Percentiles rank a stretch among this genome's conserved stretches.
Conservation (phyloP, 2,329 filamentous ascomycete species). For the Trichoderma sp. region DNA sequence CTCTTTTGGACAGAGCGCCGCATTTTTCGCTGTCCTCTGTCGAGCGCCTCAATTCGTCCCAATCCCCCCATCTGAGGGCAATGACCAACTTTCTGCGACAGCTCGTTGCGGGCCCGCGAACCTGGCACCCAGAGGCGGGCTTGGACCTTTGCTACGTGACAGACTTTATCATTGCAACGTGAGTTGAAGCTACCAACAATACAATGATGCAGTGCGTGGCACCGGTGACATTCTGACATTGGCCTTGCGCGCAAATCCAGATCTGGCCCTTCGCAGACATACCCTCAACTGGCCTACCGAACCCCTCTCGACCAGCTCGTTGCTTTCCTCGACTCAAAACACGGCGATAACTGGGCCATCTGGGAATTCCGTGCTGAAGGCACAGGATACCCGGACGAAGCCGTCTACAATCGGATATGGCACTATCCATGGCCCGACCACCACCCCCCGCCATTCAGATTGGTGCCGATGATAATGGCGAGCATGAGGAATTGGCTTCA, state of each 20-base stretch:
- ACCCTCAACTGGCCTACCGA: conserved; percentile 88
- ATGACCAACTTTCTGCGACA: conserved; percentile 79
- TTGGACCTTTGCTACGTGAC: conserved; percentile 97
- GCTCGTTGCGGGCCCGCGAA: conserved; percentile 84
- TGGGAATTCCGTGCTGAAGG: conserved; percentile 98
- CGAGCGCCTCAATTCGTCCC: neutral
- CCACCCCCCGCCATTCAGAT: conserved; percentile 87
- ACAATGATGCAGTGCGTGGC: neutral
- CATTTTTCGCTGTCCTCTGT: neutral
- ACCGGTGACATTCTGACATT: neutral
- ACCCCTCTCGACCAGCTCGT: conserved; percentile 89
- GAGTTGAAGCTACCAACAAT: conserved; percentile 30
- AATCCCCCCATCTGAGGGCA: neutral
- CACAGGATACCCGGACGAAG: conserved; percentile 88
- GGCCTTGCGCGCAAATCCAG: conserved; percentile 51
- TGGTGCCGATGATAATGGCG: conserved; percentile 86
- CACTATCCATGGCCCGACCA: conserved; percentile 98
- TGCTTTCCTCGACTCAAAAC: conserved; percentile 81
- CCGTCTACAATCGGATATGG: conserved; percentile 80
- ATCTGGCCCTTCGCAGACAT: conserved; percentile 85
- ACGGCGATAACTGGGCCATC: conserved; percentile 84
- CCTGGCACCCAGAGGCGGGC: conserved; percentile 80
- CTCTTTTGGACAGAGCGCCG: neutral
- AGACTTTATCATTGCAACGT: conserved; percentile 69
- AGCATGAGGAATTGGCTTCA: conserved; percentile 89